Evolutionary conservation across 257 asterid species (phyloP), one percentile per base, ranked within the genome.

Genomic region (Ilex asprella): DNA sequence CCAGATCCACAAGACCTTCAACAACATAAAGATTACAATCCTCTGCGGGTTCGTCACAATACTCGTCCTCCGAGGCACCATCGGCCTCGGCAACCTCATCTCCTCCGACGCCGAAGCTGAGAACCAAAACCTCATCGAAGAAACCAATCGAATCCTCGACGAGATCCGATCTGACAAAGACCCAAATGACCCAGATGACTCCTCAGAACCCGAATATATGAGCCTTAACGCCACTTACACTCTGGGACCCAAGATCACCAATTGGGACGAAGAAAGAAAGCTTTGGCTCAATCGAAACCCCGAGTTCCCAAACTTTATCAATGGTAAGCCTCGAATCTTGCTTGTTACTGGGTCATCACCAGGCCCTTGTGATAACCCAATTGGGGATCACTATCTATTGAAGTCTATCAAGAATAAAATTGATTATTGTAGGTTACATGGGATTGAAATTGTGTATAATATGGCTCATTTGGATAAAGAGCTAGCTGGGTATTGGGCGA

Each of bases 351-450:
- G 96, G 0, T 91, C 98, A 12, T 85, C 83, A 0, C 95, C 98
- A 0, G 80, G 31, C 53, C 96, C 96, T 2, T 91, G 98, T 67
- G 95, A 86, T 63, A 91, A 91, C 68, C 79, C 92, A 1, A 86
- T 88, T 67, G 98, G 96, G 32, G 96, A 91, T 80, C 98, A 92
- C 81, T 92, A 92, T 53, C 59, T 92, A 79, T 69, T 92, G 70
- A 92, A 92, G 55, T 65, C 75, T 29, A 46, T 75, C 63, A 92
- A 92, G 88, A 92, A 92, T 46, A 92, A 92, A 71, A 80, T 92
- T 76, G 98, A 92, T 73, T 92, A 92, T 56, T 92, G 98, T 76
- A 79, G 98, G 76, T 77, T 92, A 56, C 98, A 92, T 67, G 98
- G 95, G 71, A 86, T 92, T 74, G 98, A 92, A 75, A 86, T 88